phyloP scores from a whole-genome alignment of 1,139 yeast species.

The Keqinozyma sinolaborantium region DNA sequence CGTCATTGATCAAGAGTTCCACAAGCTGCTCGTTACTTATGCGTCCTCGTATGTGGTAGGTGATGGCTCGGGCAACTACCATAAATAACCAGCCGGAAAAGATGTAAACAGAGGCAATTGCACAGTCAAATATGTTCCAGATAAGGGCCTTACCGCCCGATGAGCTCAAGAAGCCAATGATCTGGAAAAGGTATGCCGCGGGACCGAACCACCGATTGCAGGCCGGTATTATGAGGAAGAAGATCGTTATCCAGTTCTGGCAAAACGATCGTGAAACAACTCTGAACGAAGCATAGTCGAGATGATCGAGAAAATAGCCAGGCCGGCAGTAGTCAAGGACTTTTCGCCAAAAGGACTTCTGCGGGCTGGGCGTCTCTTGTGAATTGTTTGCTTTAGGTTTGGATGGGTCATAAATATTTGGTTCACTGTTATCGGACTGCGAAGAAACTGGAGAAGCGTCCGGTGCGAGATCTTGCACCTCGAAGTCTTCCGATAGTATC shows the following conservation, averaged over 20 bases:
- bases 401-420: conserved; percentile 1
- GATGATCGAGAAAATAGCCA: conserved; percentile 23
- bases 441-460: background rate
- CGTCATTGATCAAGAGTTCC: conserved; percentile 19
- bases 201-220: conserved; percentile 27
- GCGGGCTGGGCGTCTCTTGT: too few species aligned
- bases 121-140: conserved; percentile 13
- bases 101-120: conserved; percentile 15
- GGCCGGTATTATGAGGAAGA: conserved; percentile 22
- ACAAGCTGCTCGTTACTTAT: conserved; percentile 18
- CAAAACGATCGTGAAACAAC: conserved; percentile 24
- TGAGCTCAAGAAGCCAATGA: conserved; percentile 24
- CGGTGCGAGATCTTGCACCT: background rate
- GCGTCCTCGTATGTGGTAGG: conserved; percentile 21
- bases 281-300: conserved; percentile 23
- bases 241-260: conserved; percentile 24
- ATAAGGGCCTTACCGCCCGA: conserved; percentile 28
- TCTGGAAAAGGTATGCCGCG: conserved; percentile 25
- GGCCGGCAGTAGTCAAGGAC: too few species aligned
- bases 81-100: conserved; percentile 22
- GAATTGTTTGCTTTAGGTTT: too few species aligned
- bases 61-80: conserved; percentile 22
- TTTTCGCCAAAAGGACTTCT: too few species aligned
- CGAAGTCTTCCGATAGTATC: background rate
- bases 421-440: conserved; percentile 4